phyloP scores from a whole-genome alignment of 345 rosid genomes.

The Corymbia maculata region DNA sequence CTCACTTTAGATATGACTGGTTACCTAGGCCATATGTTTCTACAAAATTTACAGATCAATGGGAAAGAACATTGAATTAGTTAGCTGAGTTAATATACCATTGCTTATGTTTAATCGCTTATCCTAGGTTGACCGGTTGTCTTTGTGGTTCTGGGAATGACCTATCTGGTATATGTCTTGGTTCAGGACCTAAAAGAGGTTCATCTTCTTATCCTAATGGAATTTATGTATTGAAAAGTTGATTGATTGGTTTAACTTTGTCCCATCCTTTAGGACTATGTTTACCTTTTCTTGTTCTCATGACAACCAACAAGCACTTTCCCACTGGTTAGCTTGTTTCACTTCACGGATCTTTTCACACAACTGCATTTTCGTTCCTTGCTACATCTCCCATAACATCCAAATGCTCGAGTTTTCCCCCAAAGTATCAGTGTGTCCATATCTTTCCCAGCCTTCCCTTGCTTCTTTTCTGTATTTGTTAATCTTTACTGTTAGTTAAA shows the following conservation, averaged over 20 bases:
- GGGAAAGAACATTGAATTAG: background rate
- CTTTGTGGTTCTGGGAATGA: background rate
- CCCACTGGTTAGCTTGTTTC: background rate
- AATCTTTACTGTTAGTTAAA: background rate
- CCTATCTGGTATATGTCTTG: background rate
- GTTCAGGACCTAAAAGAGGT: background rate
- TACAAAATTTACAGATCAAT: background rate
- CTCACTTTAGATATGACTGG: background rate
- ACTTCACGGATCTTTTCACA: background rate
- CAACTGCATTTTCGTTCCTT: background rate
- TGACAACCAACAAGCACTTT: background rate
- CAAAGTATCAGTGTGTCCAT: background rate
- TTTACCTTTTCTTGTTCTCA: background rate
- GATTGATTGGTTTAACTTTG: background rate
- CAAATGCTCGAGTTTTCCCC: background rate
- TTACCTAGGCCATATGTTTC: background rate
- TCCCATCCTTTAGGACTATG: background rate
- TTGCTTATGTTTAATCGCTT: background rate
- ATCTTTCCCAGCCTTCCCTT: background rate
- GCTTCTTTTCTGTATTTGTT: background rate
- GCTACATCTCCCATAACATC: background rate
- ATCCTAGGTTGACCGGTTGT: background rate
- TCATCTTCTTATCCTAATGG: background rate
- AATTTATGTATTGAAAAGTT: background rate
- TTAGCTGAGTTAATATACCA: background rate